Percentiles rank a stretch among this genome's conserved stretches.
Conservation (phyloP, 2,329 filamentous ascomycete genomes). For the Ploettnerulaceae sp. region DNA sequence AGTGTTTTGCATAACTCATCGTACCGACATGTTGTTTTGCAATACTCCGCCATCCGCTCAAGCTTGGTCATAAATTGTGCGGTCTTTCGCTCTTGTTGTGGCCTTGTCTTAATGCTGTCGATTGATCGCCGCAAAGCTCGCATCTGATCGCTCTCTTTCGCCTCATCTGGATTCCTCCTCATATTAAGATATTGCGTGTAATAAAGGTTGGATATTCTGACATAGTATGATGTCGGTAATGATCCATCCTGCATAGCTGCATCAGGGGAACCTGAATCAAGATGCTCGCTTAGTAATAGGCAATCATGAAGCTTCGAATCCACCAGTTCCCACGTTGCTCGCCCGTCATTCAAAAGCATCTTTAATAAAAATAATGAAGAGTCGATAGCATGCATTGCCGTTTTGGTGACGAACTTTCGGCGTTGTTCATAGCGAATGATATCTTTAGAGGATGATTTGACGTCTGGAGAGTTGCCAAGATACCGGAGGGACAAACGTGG, state of each 20-base stretch:
- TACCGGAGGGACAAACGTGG: slow-evolving; percentile 58
- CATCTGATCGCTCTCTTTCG: slow-evolving; percentile 43
- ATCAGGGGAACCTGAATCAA: slow-evolving; percentile 35
- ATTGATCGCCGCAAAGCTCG: slow-evolving; percentile 59
- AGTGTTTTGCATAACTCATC: slow-evolving; percentile 56
- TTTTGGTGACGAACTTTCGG: slow-evolving; percentile 43
- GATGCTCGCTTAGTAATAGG: slow-evolving; percentile 47
- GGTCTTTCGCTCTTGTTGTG: slow-evolving; percentile 50
- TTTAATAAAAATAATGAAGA: slow-evolving; percentile 55
- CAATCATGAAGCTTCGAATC: slow-evolving; percentile 56
- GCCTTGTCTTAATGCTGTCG: slow-evolving; percentile 53
- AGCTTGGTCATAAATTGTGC: slow-evolving; percentile 60
- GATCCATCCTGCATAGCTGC: slow-evolving; percentile 24
- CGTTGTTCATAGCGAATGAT: slow-evolving; percentile 58
- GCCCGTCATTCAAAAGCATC: slow-evolving; percentile 43
- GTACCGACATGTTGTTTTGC: slow-evolving; percentile 46
- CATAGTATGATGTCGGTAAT: slow-evolving; percentile 44
- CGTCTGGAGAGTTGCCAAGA: slow-evolving; percentile 53
- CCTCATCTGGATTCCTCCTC: slow-evolving; percentile 41
- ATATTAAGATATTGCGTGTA: slow-evolving; percentile 56
- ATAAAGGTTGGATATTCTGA: slow-evolving; percentile 68
- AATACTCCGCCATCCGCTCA: slow-evolving; percentile 60
- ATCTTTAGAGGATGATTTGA: slow-evolving; percentile 50
- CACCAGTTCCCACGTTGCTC: slow-evolving; percentile 48
- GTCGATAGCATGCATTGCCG: slow-evolving; percentile 54